phyloP scores from a whole-genome alignment of 495 filamentous ascomycete genomes.

The Penicillium goetzii region DNA sequence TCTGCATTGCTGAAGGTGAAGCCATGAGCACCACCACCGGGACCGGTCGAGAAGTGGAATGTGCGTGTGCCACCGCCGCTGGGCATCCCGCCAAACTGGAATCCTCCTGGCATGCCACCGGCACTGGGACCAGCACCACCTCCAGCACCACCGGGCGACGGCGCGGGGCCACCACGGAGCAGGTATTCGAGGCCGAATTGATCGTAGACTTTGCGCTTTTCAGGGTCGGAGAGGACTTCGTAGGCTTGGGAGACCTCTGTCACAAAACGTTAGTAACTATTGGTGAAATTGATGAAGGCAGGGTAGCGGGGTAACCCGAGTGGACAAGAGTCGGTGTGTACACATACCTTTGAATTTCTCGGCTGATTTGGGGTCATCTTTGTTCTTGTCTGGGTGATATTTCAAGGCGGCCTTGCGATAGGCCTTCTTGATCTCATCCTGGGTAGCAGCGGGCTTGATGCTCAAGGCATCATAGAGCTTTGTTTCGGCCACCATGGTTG shows the following conservation, averaged over 20 bases:
- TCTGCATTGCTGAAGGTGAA: conserved; percentile 85
- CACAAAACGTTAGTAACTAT: conserved; percentile 21
- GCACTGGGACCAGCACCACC: conserved; percentile 49
- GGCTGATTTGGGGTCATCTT: conserved; percentile 76
- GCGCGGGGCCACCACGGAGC: conserved; percentile 78
- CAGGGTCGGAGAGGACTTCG: conserved; percentile 95
- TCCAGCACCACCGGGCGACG: conserved; percentile 56
- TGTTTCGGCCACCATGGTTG: conserved; percentile 81
- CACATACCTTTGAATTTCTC: conserved; percentile 82
- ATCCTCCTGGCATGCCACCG: conserved; percentile 61
- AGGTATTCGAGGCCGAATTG: conserved; percentile 93
- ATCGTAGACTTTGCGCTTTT: conserved; percentile 95
- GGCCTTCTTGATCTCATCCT: conserved; percentile 97
- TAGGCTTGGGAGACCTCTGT: conserved; percentile 90
- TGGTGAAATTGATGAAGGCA: background rate
- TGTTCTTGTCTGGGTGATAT: conserved; percentile 97
- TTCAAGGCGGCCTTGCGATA: conserved; percentile 94
- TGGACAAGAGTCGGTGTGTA: conserved; percentile 1
- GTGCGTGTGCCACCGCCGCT: conserved; percentile 57
- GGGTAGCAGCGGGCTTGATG: conserved; percentile 75
- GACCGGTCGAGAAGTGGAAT: conserved; percentile 76
- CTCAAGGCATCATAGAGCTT: conserved; percentile 81
- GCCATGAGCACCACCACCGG: conserved; percentile 55
- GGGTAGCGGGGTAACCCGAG: conserved; percentile 19
- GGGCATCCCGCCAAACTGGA: conserved; percentile 58